Evolutionary conservation across 208 protist species (phyloP).

Genomic region (Porcisia deanei): DNA sequence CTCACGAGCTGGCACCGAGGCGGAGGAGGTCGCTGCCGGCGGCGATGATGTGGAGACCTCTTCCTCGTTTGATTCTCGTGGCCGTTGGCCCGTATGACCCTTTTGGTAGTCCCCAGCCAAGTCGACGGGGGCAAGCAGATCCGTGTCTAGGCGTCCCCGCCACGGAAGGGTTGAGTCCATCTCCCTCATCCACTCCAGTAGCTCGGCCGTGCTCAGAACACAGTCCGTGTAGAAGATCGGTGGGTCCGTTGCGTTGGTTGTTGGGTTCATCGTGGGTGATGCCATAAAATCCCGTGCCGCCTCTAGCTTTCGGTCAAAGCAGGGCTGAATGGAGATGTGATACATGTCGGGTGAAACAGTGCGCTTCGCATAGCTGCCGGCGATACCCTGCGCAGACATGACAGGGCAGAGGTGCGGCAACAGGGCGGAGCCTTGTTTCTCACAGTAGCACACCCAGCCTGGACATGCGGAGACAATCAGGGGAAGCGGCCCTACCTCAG

Average conservation of each 20-base stretch:
- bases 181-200: slow-evolving; percentile 89
- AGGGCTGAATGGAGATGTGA: slow-evolving; percentile 97
- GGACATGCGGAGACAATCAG: slow-evolving; percentile 96
- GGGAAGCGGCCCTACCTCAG: slow-evolving; percentile 56
- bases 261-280: background rate
- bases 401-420: slow-evolving; percentile 94
- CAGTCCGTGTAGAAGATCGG: slow-evolving; percentile 93
- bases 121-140: background rate
- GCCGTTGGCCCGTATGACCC: background rate
- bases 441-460: slow-evolving; percentile 98
- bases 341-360: slow-evolving; percentile 44
- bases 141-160: slow-evolving; percentile 40
- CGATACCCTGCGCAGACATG: slow-evolving; percentile 97
- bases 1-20: slow-evolving; percentile 3
- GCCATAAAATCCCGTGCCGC: slow-evolving; percentile 86
- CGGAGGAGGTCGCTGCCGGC: background rate
- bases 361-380: slow-evolving; percentile 93
- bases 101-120: background rate
- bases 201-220: slow-evolving; percentile 94
- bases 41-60: background rate
- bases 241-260: slow-evolving; percentile 16
- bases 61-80: background rate
- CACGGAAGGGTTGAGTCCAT: slow-evolving; percentile 49
- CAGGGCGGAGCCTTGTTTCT: slow-evolving; percentile 94
- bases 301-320: slow-evolving; percentile 99